These are phyloP conservation scores for Orbilia oligospora DNA, from an alignment of 2,329 filamentous ascomycete genomes.

Conservation along the genomic window DNA sequence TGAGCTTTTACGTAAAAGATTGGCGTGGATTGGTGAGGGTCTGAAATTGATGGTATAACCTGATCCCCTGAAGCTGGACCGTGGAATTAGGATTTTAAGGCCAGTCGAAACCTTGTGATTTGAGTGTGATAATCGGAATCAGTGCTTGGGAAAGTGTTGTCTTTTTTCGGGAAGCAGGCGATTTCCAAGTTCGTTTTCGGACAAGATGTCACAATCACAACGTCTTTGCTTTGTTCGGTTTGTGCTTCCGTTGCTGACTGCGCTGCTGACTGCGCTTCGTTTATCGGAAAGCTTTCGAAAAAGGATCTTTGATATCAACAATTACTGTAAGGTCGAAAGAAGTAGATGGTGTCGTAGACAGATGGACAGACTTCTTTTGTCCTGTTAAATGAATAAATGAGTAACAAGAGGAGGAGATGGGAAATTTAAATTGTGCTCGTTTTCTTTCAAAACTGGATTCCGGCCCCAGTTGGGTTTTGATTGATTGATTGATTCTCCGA, in stretches of 20 bases:
- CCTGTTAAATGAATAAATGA: neutral
- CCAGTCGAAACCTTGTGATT: slow-evolving; percentile 15
- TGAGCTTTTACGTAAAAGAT: neutral
- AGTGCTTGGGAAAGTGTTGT: slow-evolving; percentile 43
- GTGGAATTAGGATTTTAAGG: slow-evolving; percentile 14
- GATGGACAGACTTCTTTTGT: too few relatives aligned
- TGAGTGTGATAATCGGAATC: slow-evolving; percentile 23
- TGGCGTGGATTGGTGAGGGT: neutral
- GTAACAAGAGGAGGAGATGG: neutral
- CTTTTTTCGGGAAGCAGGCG: slow-evolving; percentile 37
- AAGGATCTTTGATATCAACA: neutral
- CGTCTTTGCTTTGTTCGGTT: neutral
- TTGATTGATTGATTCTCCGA: slow-evolving; percentile 2
- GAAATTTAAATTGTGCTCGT: slow-evolving; percentile 3
- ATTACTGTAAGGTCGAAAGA: too few relatives aligned
- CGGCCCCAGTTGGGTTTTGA: slow-evolving; percentile 13
- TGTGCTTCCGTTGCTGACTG: neutral
- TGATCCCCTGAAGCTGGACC: slow-evolving; percentile 15
- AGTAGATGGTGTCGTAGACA: neutral
- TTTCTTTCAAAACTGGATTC: slow-evolving; percentile 32
- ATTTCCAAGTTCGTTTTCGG: slow-evolving; percentile 20
- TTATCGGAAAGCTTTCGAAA: neutral
- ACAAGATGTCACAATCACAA: neutral
- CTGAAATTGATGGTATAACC: neutral
- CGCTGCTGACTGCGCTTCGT: neutral